Evolutionary conservation across 768 basidiomycete genomes (phyloP).

Genomic region (Dioszegia crocea): DNA sequence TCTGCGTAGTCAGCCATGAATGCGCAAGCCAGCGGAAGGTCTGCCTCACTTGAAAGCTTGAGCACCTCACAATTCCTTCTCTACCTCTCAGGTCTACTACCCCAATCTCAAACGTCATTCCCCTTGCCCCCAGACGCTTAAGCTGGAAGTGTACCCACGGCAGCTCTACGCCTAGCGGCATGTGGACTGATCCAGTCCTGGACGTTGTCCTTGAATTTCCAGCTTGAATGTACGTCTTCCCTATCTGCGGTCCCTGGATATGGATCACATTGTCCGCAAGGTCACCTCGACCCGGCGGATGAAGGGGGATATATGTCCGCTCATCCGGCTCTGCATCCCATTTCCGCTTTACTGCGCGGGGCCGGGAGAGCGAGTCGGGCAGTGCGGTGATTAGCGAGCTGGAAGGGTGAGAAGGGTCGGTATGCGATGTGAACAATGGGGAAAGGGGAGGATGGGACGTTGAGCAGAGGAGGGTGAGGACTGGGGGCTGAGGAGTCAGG

Average conservation of each 20-base stretch:
- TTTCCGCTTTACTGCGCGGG: constrained; percentile 8
- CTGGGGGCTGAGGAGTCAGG: constrained; percentile 25
- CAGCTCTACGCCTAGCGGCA: constrained; percentile 34
- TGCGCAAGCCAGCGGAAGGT: too few relatives aligned
- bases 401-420: constrained; percentile 17
- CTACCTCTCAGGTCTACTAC: constrained; percentile 32
- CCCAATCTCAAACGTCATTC: constrained; percentile 38
- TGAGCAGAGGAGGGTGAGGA: constrained; percentile 42
- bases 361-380: constrained; percentile 12
- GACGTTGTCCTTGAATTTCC: constrained; percentile 16
- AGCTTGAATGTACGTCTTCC: constrained; percentile 41
- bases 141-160: constrained; percentile 37
- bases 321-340: constrained; percentile 7
- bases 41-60: constrained; percentile 17
- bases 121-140: constrained; percentile 25
- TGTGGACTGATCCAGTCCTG: constrained; percentile 4
- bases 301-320: constrained; percentile 4
- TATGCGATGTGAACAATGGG: constrained; percentile 26
- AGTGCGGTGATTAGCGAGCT: constrained; percentile 12
- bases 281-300: constrained; percentile 10
- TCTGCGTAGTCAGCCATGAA: constrained; percentile 18
- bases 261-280: constrained; percentile 33
- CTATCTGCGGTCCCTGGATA: constrained; percentile 34
- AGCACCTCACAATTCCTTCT: constrained; percentile 33
- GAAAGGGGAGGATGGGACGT: constrained; percentile 36